Percentiles rank a stretch among this genome's conserved stretches.
These are phyloP conservation scores for Paxillus rubicundulus DNA, from an alignment of 768 basidiomycete species.

Conservation along the genomic window DNA sequence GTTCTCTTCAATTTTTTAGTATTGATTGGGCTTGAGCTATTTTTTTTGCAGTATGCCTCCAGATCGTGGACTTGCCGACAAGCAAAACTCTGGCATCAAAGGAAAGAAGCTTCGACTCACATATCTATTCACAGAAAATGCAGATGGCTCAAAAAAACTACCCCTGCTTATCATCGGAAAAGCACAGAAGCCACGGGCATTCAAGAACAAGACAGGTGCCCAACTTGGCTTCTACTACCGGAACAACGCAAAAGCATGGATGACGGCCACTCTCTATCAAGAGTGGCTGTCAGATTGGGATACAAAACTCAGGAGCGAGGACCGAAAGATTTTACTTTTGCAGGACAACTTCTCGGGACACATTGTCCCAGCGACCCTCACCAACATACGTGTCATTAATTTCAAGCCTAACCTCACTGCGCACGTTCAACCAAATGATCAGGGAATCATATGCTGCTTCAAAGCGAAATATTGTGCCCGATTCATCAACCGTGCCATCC, in stretches of 20 bases:
- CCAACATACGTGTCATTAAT: conserved; percentile 15
- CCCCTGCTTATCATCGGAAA: no score
- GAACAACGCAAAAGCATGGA: conserved; percentile 7
- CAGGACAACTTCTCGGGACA: no score
- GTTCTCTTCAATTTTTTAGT: background rate
- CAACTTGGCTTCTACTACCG: conserved; percentile 6
- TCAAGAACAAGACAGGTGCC: background rate
- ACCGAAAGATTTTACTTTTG: conserved; percentile 1
- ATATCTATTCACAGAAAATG: no score
- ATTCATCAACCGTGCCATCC: conserved; percentile 30
- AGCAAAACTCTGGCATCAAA: background rate
- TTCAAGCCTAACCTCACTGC: conserved; percentile 36
- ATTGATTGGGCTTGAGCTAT: background rate
- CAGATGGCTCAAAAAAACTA: no score
- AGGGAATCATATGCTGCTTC: conserved; percentile 32
- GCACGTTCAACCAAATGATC: conserved; percentile 37
- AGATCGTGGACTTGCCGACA: background rate
- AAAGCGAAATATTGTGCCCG: conserved; percentile 31
- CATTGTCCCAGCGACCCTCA: conserved; percentile 30
- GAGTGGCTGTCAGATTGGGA: conserved; percentile 9
- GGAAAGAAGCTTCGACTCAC: no score
- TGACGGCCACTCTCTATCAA: conserved; percentile 2
- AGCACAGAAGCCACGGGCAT: no score
- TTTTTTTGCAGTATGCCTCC: conserved; percentile 1
- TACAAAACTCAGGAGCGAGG: background rate